phyloP scores from a whole-genome alignment of 768 basidiomycete species.

The Wakefieldia striispora region DNA sequence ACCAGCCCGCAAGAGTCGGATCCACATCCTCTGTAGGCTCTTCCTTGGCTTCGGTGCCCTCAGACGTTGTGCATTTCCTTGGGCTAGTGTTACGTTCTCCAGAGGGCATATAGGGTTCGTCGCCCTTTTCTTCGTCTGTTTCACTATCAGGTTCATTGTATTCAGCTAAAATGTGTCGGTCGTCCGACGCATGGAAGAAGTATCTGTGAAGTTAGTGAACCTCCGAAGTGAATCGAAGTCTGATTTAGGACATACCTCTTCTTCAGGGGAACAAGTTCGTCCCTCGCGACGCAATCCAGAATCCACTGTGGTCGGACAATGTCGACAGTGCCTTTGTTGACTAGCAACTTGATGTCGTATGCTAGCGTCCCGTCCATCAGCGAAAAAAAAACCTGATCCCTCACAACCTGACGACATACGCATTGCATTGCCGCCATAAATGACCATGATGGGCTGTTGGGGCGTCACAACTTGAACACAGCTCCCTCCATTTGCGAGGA shows the following conservation, averaged over 20 bases:
- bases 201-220: conserved; percentile 45
- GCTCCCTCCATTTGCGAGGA: conserved; percentile 66
- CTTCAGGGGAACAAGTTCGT: conserved; percentile 54
- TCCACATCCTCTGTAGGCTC: conserved; percentile 40
- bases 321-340: conserved; percentile 67
- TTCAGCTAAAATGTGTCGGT: conserved; percentile 47
- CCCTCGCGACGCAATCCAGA: conserved; percentile 64
- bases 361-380: conserved; percentile 38
- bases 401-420: conserved; percentile 46
- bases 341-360: conserved; percentile 66
- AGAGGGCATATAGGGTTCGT: conserved; percentile 1
- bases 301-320: conserved; percentile 85
- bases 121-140: conserved; percentile 28
- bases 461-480: conserved; percentile 59
- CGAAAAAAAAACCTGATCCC: neutral
- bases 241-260: conserved; percentile 52
- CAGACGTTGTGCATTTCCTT: neutral
- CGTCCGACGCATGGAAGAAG: conserved; percentile 70
- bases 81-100: conserved; percentile 19
- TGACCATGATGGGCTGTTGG: conserved; percentile 51
- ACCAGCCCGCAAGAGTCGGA: conserved; percentile 57
- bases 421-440: conserved; percentile 68
- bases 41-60: conserved; percentile 16
- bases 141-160: conserved; percentile 44
- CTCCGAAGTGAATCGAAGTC: neutral